Conservation (phyloP, 2,329 filamentous ascomycete species). For the Onygena corvina region DNA sequence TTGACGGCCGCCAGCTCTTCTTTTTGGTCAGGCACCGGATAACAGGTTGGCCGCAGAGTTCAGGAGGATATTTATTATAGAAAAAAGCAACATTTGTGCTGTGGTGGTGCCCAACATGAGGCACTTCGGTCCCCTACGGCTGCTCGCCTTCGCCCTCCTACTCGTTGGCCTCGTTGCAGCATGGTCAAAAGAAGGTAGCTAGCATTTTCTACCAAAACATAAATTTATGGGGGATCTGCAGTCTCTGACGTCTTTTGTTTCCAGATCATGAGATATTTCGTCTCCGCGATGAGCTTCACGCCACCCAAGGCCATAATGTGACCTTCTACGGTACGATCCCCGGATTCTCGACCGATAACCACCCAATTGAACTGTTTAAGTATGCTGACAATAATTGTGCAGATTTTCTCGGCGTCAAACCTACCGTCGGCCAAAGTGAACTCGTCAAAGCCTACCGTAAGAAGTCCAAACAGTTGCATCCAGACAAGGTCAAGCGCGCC, state of each 20-base stretch:
- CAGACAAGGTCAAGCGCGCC: slow-evolving; percentile 85
- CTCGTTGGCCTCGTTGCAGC: slow-evolving; percentile 56
- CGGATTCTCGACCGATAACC: background rate
- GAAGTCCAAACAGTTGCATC: slow-evolving; percentile 70
- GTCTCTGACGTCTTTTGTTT: slow-evolving; percentile 4
- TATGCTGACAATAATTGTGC: background rate
- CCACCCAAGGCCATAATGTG: slow-evolving; percentile 61
- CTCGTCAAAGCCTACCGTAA: slow-evolving; percentile 91
- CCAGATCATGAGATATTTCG: slow-evolving; percentile 96
- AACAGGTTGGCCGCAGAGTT: background rate
- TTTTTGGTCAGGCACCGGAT: background rate
- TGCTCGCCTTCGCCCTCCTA: slow-evolving; percentile 57
- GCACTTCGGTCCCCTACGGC: slow-evolving; percentile 46
- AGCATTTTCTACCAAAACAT: background rate
- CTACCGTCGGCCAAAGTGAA: slow-evolving; percentile 66
- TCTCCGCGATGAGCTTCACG: slow-evolving; percentile 71
- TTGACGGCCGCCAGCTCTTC: background rate
- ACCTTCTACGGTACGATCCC: slow-evolving; percentile 73
- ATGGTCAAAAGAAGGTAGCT: slow-evolving; percentile 75
- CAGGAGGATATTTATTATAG: background rate
- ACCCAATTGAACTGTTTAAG: background rate
- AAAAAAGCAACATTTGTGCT: background rate
- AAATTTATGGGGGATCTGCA: background rate
- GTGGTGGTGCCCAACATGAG: slow-evolving; percentile 48
- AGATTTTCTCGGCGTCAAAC: slow-evolving; percentile 69